Base-by-base conservation (phyloP, 192 early-diverging fungal genomes). In the Umbelopsis vinacea region DNA sequence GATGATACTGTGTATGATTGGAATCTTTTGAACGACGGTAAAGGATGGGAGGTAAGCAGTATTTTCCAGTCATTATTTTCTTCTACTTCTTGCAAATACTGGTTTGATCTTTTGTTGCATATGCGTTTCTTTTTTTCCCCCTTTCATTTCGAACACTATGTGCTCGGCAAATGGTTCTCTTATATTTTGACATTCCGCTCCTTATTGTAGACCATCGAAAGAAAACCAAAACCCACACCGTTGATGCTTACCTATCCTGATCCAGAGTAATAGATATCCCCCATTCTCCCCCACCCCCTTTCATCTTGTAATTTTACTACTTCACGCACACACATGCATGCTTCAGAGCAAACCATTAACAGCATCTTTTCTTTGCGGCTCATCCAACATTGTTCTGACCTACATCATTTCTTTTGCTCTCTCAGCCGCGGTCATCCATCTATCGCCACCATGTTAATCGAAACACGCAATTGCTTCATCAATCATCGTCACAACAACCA, bases 1-100 rank as follows among this genome's bases (percentile, higher is more conserved):
- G 95, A 98, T 76, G 96, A 98, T 77, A 89, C 91, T 15, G 84
- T 97, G 26, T 98, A 93, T 74, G 96, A 98, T 83, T 98, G 96
- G 96, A 93, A 93, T 73, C 71, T 83, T 7, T 69, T 86, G 14
- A 86, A 86, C 71, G 76, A 79, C 38, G 85, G 85, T 35, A 86
- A 82, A 67, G 85, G 85, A 22, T 86, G 85, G 85, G 82, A 86
- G 37, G 75, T 77, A 67, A 79, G 57, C 7, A 12, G 11, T 14
- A 10, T 26, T 24, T 22, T 54, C 26, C 53, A 54, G 2, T 9
- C 3, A 22, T 9, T 54, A 14, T 11, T 46, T 29, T 23, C 40
- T 57, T 17, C 17, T 52, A 35, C 46, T 35, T 35, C 45, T 68
- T 54, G 14, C 38, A 43, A 43, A 43, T 11, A 43, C 11, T 60